Evolutionary conservation across 495 filamentous ascomycete genomes (phyloP).

Genomic region (Parmelia sp.): DNA sequence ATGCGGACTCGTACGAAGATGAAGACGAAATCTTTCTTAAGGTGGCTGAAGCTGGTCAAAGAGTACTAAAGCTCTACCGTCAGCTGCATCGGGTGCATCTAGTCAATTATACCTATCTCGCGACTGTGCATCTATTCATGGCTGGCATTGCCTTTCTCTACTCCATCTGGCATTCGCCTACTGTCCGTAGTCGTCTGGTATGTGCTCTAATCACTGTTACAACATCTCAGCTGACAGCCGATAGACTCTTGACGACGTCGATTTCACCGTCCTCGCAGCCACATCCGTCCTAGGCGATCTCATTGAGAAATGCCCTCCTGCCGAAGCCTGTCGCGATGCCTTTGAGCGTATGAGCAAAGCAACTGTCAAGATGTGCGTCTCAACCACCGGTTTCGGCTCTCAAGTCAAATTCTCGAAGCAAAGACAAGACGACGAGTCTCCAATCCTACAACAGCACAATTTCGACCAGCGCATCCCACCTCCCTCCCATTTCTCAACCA

Average conservation of each 20-base stretch:
- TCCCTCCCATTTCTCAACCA: conserved; percentile 14
- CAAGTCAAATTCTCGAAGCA: conserved; percentile 32
- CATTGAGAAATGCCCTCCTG: conserved; percentile 71
- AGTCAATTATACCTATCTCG: conserved; percentile 93
- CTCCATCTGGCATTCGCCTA: conserved; percentile 91
- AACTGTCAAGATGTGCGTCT: conserved; percentile 84
- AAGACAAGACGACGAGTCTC: conserved; percentile 22
- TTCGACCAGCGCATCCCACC: conserved; percentile 19
- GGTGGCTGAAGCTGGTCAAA: conserved; percentile 90
- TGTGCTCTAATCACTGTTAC: conserved; percentile 30
- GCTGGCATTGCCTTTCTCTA: conserved; percentile 94
- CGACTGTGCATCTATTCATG: conserved; percentile 98
- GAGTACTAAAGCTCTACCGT: conserved; percentile 82
- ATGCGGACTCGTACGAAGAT: conserved; percentile 63
- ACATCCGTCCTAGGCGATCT: conserved; percentile 78
- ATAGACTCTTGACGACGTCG: conserved; percentile 87
- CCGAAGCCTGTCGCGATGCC: conserved; percentile 82
- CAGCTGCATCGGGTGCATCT: conserved; percentile 80
- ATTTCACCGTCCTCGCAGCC: conserved; percentile 91
- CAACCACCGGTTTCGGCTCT: conserved; percentile 72
- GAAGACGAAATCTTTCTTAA: conserved; percentile 88
- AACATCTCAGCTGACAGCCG: conserved; percentile 4
- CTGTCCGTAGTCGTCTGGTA: conserved; percentile 77
- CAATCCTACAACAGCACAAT: conserved; percentile 10
- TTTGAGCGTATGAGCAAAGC: conserved; percentile 95